Evolutionary conservation across 768 basidiomycete genomes (phyloP).

Genomic region (Hericium coralloides): DNA sequence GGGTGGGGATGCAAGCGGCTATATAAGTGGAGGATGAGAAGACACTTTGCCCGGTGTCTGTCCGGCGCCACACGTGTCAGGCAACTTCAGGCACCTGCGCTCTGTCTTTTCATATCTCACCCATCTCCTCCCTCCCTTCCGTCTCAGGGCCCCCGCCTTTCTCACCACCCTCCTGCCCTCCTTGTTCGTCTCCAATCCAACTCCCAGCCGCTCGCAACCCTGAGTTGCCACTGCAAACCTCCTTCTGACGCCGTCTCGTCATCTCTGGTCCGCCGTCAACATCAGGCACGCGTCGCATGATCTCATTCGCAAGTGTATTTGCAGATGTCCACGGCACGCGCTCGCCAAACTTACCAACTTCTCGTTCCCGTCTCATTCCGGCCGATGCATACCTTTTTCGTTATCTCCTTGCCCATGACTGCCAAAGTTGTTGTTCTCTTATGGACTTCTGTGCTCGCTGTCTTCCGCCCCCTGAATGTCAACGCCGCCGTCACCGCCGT

Average conservation of each 20-base stretch:
- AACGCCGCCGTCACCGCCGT: neutral
- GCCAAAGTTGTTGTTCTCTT: no score
- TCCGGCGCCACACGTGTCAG: conserved; percentile 3
- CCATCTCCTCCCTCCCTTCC: neutral
- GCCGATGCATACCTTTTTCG: no score
- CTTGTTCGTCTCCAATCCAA: neutral
- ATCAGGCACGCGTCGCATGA: neutral
- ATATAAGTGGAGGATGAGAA: neutral
- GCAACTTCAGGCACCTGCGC: neutral
- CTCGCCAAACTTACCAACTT: neutral
- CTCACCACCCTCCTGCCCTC: neutral
- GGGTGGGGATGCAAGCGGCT: neutral
- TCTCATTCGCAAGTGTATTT: neutral
- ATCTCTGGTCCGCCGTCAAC: neutral
- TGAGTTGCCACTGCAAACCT: neutral
- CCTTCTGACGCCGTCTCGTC: neutral
- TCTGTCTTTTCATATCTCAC: neutral
- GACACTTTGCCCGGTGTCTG: neutral
- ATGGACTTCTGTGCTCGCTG: no score
- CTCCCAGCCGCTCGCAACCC: neutral
- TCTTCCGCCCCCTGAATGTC: neutral
- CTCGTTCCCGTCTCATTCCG: neutral
- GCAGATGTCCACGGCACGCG: neutral
- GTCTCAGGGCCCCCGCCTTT: neutral
- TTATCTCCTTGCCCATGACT: no score